Conservation (phyloP, 148 eudicot species). For the Rhododendron simsii region DNA sequence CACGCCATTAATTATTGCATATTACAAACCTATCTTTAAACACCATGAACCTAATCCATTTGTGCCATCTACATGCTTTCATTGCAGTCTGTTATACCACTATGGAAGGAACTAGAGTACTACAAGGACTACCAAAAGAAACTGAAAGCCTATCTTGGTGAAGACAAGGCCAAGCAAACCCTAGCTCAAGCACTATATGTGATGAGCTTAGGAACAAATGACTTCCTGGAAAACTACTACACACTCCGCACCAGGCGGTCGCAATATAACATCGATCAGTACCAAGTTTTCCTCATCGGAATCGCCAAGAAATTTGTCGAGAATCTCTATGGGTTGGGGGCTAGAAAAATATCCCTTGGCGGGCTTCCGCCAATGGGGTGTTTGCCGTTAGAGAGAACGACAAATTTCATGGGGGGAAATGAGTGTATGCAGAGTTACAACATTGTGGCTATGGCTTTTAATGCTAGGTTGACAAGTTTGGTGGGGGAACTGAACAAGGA, state of each 20-base stretch:
- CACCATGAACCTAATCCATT: background rate
- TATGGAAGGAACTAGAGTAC: constrained; percentile 36
- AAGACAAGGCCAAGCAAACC: constrained; percentile 21
- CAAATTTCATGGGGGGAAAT: constrained; percentile 7
- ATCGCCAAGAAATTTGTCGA: constrained; percentile 13
- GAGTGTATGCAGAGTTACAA: constrained; percentile 26
- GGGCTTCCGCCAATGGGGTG: constrained; percentile 33
- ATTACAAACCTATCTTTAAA: background rate
- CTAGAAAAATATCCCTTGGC: constrained; percentile 23
- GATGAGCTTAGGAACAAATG: constrained; percentile 42
- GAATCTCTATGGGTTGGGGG: constrained; percentile 16
- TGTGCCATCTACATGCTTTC: background rate
- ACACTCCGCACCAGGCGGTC: constrained; percentile 13
- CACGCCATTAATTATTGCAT: background rate
- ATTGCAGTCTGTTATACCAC: constrained; percentile 36
- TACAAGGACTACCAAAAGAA: constrained; percentile 33
- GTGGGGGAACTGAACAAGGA: constrained; percentile 22
- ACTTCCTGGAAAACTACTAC: constrained; percentile 41
- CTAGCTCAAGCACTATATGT: constrained; percentile 29
- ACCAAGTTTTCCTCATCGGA: constrained; percentile 16
- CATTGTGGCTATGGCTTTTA: constrained; percentile 18
- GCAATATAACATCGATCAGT: constrained; percentile 16
- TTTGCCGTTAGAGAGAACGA: constrained; percentile 22
- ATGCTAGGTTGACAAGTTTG: constrained; percentile 13
- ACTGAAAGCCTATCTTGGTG: constrained; percentile 28